Conservation (phyloP, 805 yeast genomes). For the Ogataea salicorniae region DNA sequence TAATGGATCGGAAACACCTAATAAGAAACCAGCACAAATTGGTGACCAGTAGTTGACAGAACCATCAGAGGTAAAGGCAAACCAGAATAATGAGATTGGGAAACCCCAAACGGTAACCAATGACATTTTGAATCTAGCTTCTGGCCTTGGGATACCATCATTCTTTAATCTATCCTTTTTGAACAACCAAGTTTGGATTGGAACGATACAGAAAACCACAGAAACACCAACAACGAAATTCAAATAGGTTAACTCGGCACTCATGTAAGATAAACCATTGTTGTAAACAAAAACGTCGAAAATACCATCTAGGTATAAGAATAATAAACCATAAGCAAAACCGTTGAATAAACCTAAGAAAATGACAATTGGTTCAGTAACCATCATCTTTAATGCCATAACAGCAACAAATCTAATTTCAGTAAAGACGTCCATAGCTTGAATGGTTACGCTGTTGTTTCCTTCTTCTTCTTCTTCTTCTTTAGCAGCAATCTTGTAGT, state of each 20-base stretch:
- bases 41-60: slow-evolving; percentile 31
- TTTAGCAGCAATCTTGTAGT: slow-evolving; percentile 14
- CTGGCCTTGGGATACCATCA: slow-evolving; percentile 32
- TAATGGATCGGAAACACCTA: slow-evolving; percentile 31
- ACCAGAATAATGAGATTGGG: slow-evolving; percentile 33
- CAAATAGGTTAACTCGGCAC: slow-evolving; percentile 30
- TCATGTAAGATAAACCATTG: slow-evolving; percentile 28
- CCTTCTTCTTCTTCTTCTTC: slow-evolving; percentile 9
- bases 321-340: slow-evolving; percentile 32
- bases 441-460: slow-evolving; percentile 19
- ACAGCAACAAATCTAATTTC: slow-evolving; percentile 27
- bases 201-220: slow-evolving; percentile 25
- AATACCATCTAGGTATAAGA: slow-evolving; percentile 33
- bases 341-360: slow-evolving; percentile 33
- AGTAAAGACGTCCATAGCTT: slow-evolving; percentile 20
- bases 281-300: slow-evolving; percentile 31
- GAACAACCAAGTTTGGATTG: slow-evolving; percentile 30
- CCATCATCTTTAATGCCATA: slow-evolving; percentile 31
- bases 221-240: slow-evolving; percentile 33
- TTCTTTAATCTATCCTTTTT: slow-evolving; percentile 26
- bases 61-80: slow-evolving; percentile 32
- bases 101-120: slow-evolving; percentile 33
- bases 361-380: slow-evolving; percentile 32
- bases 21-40: slow-evolving; percentile 29
- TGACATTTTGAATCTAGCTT: slow-evolving; percentile 30